These are phyloP conservation scores for Rhizopogon salebrosus DNA, from an alignment of 768 basidiomycete genomes.

Conservation along the genomic window DNA sequence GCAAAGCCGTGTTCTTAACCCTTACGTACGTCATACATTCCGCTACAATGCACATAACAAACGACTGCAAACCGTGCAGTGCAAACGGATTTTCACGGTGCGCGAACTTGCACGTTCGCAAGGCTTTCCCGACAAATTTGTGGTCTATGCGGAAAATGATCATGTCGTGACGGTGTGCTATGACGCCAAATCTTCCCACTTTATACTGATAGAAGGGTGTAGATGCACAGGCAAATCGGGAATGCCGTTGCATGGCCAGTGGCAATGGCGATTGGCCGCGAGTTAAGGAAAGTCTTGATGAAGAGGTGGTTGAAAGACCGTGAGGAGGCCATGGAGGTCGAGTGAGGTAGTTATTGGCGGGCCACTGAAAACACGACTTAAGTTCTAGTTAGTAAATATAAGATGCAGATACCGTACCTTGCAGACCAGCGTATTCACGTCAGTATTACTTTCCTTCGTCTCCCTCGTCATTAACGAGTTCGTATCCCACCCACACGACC, in stretches of 20 bases:
- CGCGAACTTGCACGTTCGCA: conserved; percentile 77
- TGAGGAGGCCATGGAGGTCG: conserved; percentile 33
- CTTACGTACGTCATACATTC: conserved; percentile 40
- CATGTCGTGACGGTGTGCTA: conserved; percentile 53
- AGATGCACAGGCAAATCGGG: conserved; percentile 82
- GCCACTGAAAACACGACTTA: not conserved
- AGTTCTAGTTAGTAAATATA: not conserved
- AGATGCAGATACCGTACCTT: not conserved
- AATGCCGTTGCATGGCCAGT: conserved; percentile 75
- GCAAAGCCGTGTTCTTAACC: conserved; percentile 65
- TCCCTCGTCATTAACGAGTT: conserved; percentile 37
- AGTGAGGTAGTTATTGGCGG: conserved; percentile 13
- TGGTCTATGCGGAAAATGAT: conserved; percentile 48
- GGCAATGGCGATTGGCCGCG: conserved; percentile 56
- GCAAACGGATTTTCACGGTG: conserved; percentile 65
- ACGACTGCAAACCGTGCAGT: conserved; percentile 33
- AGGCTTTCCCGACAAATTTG: conserved; percentile 74
- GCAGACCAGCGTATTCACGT: not conserved
- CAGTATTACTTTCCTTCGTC: not conserved
- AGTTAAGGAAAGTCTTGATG: conserved; percentile 48
- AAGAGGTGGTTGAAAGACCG: conserved; percentile 42
- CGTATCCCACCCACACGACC: conserved; percentile 82
- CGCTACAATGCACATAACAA: too few species aligned
- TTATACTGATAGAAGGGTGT: not conserved
- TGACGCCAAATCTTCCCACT: not conserved